Evolutionary conservation across 495 filamentous ascomycete species (phyloP), one percentile per base, ranked within the genome.

Genomic region (Venustampulla echinocandica): DNA sequence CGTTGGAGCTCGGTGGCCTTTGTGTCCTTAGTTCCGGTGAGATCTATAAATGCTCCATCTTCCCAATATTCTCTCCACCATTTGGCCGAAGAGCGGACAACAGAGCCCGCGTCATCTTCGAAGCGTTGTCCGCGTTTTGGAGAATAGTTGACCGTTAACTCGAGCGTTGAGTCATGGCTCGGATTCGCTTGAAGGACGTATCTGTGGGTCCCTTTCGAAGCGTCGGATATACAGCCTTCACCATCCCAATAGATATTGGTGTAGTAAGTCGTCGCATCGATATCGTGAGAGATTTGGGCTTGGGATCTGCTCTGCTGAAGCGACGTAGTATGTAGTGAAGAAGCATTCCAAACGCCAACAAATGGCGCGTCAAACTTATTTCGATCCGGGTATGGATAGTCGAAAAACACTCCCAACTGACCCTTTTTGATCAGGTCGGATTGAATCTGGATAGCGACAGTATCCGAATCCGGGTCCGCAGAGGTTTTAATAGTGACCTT

Each of bases 1-100:
- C 68, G 63, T 46, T 75, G 73, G 10, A 76, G 61, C 28, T 69
- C 66, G n/a, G 59, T 56, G 9, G 73, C 68, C 19, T 62, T 62
- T 1, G 61, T 37, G 32, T 63, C 65, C 4, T 50, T 47, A 17
- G 57, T 59, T 10, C 54, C 51, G 1, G 67, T 65, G 21, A 76
- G 61, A 46, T 72, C 66, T 10, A 74, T 54, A 46, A 76, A 76
- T 10, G 66, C 67, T 7, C 70, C 70, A 0, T 57, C 42, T 21
- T 55, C 42, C 71, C 71, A 74, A 48, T 68, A 75, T 10, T 63
- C 44, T 2, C 57, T 19, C 73, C 71, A 73, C 56, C 57, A 67
- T 22, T 36, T 46, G 66, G 65, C 3, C 60, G 65, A 1, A 61
- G 62, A 47, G 49, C 48, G 41, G 50, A 48, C 1, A 62, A 71